phyloP scores from a whole-genome alignment of 2,329 filamentous ascomycete species.

The Diaporthe ampelina region DNA sequence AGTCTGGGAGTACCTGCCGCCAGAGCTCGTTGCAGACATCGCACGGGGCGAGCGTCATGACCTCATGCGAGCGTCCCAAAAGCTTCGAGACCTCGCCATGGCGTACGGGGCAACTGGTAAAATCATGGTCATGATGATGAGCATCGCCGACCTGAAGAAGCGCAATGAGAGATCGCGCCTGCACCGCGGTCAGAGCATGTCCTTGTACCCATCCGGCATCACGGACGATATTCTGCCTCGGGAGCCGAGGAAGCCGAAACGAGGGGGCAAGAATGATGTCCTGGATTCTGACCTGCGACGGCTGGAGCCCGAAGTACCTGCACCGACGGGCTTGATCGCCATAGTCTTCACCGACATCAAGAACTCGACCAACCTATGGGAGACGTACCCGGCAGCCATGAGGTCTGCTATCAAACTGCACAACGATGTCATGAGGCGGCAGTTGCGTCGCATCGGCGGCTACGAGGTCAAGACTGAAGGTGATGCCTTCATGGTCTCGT shows the following conservation, averaged over 20 bases:
- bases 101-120: constrained; percentile 95
- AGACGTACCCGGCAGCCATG: constrained; percentile 95
- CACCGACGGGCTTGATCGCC: constrained; percentile 89
- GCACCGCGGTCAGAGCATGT: constrained; percentile 85
- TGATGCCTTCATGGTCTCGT: constrained; percentile 99
- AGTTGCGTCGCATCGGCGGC: constrained; percentile 92
- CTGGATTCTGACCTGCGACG: constrained; percentile 89
- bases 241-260: constrained; percentile 69
- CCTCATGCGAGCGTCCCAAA: constrained; percentile 94
- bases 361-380: constrained; percentile 96
- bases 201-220: constrained; percentile 82
- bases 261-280: constrained; percentile 65
- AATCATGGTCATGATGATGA: constrained; percentile 99
- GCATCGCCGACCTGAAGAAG: constrained; percentile 90
- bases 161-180: constrained; percentile 80
- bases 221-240: constrained; percentile 77
- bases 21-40: constrained; percentile 92
- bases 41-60: constrained; percentile 88
- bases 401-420: constrained; percentile 96
- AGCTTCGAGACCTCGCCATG: constrained; percentile 93
- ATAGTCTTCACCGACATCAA: constrained; percentile 99
- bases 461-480: constrained; percentile 99
- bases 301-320: constrained; percentile 90
- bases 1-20: constrained; percentile 94
- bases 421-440: constrained; percentile 95